Conservation (phyloP, 306 rosid genomes). For the Fagus crenata region DNA sequence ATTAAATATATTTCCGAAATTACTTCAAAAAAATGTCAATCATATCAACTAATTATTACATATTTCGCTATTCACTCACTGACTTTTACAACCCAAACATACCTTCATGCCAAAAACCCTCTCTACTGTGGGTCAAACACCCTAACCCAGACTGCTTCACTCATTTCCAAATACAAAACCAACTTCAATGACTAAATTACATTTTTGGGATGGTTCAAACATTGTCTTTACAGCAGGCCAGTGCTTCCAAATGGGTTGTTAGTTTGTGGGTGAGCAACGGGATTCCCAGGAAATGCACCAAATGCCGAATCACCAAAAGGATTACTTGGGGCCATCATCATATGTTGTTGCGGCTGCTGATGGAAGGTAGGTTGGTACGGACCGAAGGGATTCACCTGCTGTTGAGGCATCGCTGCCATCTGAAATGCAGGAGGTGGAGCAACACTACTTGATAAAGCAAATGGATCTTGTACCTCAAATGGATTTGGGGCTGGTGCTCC, state of each 20-base stretch:
- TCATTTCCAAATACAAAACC: slow-evolving; percentile 50
- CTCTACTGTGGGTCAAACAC: slow-evolving; percentile 40
- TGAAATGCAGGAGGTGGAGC: slow-evolving; percentile 70
- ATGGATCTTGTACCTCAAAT: slow-evolving; percentile 88
- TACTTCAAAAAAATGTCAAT: slow-evolving; percentile 29
- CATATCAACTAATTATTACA: slow-evolving; percentile 43
- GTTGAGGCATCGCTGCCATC: slow-evolving; percentile 70
- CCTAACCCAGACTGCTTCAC: slow-evolving; percentile 41
- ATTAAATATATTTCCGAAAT: background rate
- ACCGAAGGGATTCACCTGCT: slow-evolving; percentile 87
- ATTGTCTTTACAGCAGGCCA: slow-evolving; percentile 59
- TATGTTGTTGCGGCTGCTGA: slow-evolving; percentile 58
- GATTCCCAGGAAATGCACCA: slow-evolving; percentile 62
- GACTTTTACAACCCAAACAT: slow-evolving; percentile 43
- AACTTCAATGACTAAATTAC: slow-evolving; percentile 39
- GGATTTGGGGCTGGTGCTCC: slow-evolving; percentile 95
- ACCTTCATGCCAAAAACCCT: slow-evolving; percentile 38
- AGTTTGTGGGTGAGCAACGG: slow-evolving; percentile 58
- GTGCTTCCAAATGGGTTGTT: slow-evolving; percentile 94
- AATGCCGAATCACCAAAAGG: slow-evolving; percentile 88
- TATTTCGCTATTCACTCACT: slow-evolving; percentile 34
- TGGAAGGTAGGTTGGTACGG: slow-evolving; percentile 62
- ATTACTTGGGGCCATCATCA: slow-evolving; percentile 71
- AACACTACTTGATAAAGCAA: slow-evolving; percentile 60
- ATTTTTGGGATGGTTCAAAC: background rate